Conservation (phyloP, 176 grass and related monocot species). For the Aegilops bicornis region DNA sequence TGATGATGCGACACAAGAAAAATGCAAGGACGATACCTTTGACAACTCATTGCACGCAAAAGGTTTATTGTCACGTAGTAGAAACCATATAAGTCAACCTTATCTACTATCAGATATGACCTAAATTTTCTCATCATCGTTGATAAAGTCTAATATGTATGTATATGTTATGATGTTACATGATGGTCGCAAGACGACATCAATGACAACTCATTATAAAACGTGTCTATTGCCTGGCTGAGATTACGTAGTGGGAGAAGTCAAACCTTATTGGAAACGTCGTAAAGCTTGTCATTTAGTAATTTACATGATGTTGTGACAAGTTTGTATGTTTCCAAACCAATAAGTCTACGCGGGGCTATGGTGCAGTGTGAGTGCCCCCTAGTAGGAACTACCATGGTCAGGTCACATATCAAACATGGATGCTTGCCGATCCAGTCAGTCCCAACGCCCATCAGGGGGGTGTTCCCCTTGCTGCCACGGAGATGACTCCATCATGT, state of each 20-base stretch:
- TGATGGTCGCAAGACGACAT: background rate
- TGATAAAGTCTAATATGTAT: background rate
- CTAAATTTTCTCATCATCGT: background rate
- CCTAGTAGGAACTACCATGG: too few relatives aligned
- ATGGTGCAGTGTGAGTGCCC: too few relatives aligned
- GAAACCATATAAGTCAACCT: background rate
- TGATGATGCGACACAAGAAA: too few relatives aligned
- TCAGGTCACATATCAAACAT: too few relatives aligned
- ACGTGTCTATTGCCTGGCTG: too few relatives aligned
- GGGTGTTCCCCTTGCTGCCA: too few relatives aligned
- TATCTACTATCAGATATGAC: background rate
- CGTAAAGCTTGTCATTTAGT: background rate
- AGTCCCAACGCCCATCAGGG: too few relatives aligned
- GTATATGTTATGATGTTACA: background rate
- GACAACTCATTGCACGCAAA: too few relatives aligned
- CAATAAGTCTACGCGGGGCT: too few relatives aligned
- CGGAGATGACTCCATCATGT: too few relatives aligned
- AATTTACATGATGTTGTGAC: background rate
- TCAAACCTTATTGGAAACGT: background rate
- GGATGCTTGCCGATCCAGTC: too few relatives aligned
- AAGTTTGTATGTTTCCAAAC: background rate
- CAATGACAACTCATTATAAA: background rate
- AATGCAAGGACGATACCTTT: too few relatives aligned
- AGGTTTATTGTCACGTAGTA: background rate
- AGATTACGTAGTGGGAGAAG: background rate